Base-by-base conservation (phyloP, 805 yeast species). In the Candida ipomoeae region DNA sequence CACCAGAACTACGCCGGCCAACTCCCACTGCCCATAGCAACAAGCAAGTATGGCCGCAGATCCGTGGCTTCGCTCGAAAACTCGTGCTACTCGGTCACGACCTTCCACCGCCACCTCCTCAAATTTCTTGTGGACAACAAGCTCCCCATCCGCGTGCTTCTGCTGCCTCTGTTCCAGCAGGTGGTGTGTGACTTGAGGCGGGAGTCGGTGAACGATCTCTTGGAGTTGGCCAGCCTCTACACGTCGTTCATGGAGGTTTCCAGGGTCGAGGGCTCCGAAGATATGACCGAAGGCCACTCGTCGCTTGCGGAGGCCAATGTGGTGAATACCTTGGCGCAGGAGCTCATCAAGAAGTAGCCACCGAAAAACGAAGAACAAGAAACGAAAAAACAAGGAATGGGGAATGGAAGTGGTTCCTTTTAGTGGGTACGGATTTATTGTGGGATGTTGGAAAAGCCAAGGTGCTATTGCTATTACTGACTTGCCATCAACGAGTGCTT, bases 41-140 rank as follows among this genome's bases (percentile, higher is more conserved):
- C 34, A 10, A n/a, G 10, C 21, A 26, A 40, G 34, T 17, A 5
- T 5, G 8, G 34, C 34, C 10, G 34, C 13, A 29, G 34, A 26
- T 15, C 21, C 14, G 13, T 10, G 7, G 40, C 40, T 21, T 20
- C 40, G 8, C 46, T 44, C 38, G 82, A 78, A 45, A 70, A 70
- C 49, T 46, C 71, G 7, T 74, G 77, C 1, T 80, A 79, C 60
- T 58, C 81, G 1, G 62, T 71, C 15, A 61, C 68, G 60, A 75
- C 73, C 54, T 78, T 80, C 59, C 83, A 78, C 51, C 74, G 73
- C 53, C 80, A 79, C 53, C 62, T 80, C 29, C 66, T 79, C 69
- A 71, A 68, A 54, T 80, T 80, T 50, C 60, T 80, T 36, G 69
- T 75, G 14, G 83, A 79, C n/a, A 77, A 80, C 61, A 78, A 78